Conservation (phyloP, 352 stramenopile species). For the Albugo laibachii region DNA sequence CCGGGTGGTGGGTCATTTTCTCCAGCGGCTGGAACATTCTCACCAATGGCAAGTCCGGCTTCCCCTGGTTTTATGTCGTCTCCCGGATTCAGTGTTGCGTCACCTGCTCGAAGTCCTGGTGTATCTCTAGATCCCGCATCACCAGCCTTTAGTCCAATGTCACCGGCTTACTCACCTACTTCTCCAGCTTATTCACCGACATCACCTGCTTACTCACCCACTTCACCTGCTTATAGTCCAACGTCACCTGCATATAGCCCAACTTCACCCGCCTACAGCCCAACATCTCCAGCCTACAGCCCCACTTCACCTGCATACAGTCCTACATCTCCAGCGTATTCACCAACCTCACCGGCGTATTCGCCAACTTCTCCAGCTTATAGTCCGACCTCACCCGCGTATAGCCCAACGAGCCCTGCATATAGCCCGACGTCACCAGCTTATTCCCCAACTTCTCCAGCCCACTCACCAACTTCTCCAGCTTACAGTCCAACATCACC, state of each 20-base stretch:
- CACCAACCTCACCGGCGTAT: constrained; percentile 67
- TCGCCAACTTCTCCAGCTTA: constrained; percentile 61
- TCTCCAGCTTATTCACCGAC: constrained; percentile 62
- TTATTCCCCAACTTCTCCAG: constrained; percentile 16
- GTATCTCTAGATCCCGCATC: constrained; percentile 61
- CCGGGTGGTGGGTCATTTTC: constrained; percentile 76
- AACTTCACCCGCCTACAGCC: constrained; percentile 36
- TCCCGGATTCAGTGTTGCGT: constrained; percentile 59
- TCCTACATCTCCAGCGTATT: constrained; percentile 38
- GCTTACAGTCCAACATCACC: constrained; percentile 17
- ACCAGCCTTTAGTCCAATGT: constrained; percentile 51
- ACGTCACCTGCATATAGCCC: constrained; percentile 48
- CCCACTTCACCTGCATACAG: constrained; percentile 65
- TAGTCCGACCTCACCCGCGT: constrained; percentile 39
- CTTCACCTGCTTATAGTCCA: constrained; percentile 30
- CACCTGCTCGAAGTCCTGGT: constrained; percentile 46
- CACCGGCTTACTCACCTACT: constrained; percentile 50
- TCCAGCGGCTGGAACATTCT: constrained; percentile 70
- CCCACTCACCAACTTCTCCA: constrained; percentile 25
- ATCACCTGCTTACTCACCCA: constrained; percentile 65
- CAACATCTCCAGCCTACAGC: constrained; percentile 18
- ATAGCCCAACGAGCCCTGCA: constrained; percentile 20
- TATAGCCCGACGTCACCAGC: constrained; percentile 14
- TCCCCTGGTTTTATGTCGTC: constrained; percentile 63
- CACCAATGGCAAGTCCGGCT: constrained; percentile 59